Evolutionary conservation across 2,329 filamentous ascomycete genomes (phyloP).

Genomic region (Talaromyces piceae): DNA sequence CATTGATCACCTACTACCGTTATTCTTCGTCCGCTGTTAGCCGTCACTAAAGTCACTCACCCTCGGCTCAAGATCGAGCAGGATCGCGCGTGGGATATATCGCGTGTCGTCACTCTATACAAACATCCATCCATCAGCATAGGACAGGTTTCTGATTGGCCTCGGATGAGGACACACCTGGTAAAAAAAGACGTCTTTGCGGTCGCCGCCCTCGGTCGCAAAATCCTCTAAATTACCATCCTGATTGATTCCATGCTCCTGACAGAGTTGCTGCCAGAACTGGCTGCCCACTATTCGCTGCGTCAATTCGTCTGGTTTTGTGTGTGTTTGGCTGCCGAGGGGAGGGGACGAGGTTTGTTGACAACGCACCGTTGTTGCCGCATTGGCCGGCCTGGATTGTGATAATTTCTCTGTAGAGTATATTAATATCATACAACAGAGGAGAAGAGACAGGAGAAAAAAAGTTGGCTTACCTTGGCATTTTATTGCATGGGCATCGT

Average conservation of each 20-base stretch:
- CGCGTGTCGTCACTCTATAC: constrained; percentile 85
- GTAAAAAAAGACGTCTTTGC: constrained; percentile 99
- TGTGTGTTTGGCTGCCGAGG: constrained; percentile 3
- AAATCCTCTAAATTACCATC: constrained; percentile 97
- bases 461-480: constrained; percentile 28
- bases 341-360: constrained; percentile 10
- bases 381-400: constrained; percentile 98
- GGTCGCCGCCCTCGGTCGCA: constrained; percentile 92
- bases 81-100: constrained; percentile 92
- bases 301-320: constrained; percentile 2
- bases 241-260: constrained; percentile 95
- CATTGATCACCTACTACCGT: constrained; percentile 70
- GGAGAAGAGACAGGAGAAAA: too few relatives aligned
- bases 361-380: constrained; percentile 88
- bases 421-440: too few relatives aligned
- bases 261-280: constrained; percentile 98
- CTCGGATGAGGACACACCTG: constrained; percentile 41
- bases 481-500: constrained; percentile 23
- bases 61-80: constrained; percentile 89
- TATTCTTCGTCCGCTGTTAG: too few relatives aligned
- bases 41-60: too few relatives aligned
- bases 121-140: not conserved
- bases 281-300: constrained; percentile 70
- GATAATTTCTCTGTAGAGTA: constrained; percentile 86
- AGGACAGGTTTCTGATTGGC: not conserved